These are phyloP conservation scores for Euclidium syriacum DNA, from an alignment of 345 rosid species.

Conservation along the genomic window DNA sequence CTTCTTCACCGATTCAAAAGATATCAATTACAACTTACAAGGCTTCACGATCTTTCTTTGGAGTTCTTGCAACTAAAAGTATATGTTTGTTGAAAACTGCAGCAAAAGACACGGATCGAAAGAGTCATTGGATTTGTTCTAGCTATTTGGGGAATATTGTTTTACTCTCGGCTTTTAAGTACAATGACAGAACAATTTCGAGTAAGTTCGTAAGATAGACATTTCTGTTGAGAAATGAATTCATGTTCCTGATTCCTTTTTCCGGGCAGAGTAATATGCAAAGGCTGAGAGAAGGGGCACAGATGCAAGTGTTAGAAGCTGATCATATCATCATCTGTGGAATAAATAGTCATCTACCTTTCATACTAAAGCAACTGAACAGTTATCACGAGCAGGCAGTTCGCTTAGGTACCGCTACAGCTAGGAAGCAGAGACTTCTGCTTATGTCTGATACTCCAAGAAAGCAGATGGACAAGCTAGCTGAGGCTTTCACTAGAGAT, in stretches of 20 bases:
- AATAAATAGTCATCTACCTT: conserved; percentile 67
- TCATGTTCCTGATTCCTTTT: conserved; percentile 21
- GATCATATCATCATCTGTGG: conserved; percentile 95
- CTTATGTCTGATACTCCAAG: conserved; percentile 95
- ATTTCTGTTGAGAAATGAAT: neutral
- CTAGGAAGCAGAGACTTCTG: conserved; percentile 94
- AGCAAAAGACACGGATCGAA: conserved; percentile 91
- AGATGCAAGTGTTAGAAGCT: conserved; percentile 82
- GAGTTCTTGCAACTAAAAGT: conserved; percentile 26
- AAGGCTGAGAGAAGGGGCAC: conserved; percentile 94
- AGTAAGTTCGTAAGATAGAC: conserved; percentile 40
- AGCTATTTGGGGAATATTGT: conserved; percentile 91
- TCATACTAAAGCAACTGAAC: conserved; percentile 83
- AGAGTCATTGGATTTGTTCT: conserved; percentile 79
- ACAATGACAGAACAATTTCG: conserved; percentile 97
- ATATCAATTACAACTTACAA: neutral
- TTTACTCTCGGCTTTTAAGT: conserved; percentile 90
- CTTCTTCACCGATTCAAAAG: neutral
- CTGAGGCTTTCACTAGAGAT: conserved; percentile 72
- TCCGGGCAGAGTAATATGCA: conserved; percentile 76
- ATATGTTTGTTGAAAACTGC: conserved; percentile 38
- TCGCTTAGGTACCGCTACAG: conserved; percentile 88
- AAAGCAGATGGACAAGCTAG: conserved; percentile 86
- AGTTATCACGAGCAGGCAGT: conserved; percentile 88
- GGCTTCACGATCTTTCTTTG: neutral